Evolutionary conservation across 2,329 filamentous ascomycete genomes (phyloP).

Genomic region (Alternaria angustiovoidea): DNA sequence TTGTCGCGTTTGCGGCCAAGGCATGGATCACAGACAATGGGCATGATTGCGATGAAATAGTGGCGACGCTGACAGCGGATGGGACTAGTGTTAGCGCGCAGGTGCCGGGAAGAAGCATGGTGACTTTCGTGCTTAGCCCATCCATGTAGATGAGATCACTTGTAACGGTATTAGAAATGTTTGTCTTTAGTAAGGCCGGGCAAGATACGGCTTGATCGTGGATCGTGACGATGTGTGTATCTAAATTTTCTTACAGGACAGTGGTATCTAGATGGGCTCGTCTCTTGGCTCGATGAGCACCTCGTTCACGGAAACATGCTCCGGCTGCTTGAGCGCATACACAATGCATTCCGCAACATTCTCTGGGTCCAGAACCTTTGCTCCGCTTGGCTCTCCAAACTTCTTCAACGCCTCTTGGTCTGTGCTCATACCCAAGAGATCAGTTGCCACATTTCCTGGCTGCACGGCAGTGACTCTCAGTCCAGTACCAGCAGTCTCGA

Average conservation of each 20-base stretch:
- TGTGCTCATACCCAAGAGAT: slow-evolving; percentile 76
- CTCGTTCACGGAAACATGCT: slow-evolving; percentile 81
- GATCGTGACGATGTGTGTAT: background rate
- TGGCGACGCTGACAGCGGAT: slow-evolving; percentile 23
- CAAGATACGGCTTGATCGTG: background rate
- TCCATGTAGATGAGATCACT: background rate
- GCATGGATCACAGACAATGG: slow-evolving; percentile 52
- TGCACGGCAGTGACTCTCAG: slow-evolving; percentile 78
- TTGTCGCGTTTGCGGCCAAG: slow-evolving; percentile 34
- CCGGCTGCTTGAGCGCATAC: slow-evolving; percentile 76
- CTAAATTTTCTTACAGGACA: background rate
- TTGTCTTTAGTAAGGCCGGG: background rate
- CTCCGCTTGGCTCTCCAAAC: slow-evolving; percentile 77
- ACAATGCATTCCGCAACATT: slow-evolving; percentile 78
- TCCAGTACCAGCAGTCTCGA: slow-evolving; percentile 78
- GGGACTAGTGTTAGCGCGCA: slow-evolving; percentile 30
- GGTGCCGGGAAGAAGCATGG: slow-evolving; percentile 38
- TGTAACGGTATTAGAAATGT: background rate
- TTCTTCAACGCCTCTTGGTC: slow-evolving; percentile 80
- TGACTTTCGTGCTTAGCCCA: slow-evolving; percentile 35
- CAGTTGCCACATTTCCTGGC: slow-evolving; percentile 79
- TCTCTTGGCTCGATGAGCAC: slow-evolving; percentile 67
- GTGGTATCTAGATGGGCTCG: slow-evolving; percentile 40
- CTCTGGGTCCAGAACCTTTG: slow-evolving; percentile 75
- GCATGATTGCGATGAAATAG: slow-evolving; percentile 31